A percentile compares a stretch with the other conserved stretches of the same genome.
Conservation (phyloP, 2,329 filamentous ascomycete genomes). For the Trichophyton simii region DNA sequence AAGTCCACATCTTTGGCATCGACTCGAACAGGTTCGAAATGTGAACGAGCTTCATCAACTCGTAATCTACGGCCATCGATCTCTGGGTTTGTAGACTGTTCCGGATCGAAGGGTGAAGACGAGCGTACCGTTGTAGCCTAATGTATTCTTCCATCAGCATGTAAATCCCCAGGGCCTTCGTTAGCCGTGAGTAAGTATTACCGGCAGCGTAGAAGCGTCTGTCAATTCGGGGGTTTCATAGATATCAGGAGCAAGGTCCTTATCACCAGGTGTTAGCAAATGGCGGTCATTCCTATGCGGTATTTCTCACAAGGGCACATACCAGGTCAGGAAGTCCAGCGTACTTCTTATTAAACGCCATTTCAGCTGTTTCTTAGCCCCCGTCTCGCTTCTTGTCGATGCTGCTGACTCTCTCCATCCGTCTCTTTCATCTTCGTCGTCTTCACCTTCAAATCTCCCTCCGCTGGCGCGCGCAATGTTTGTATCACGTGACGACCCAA, state of each 20-base stretch:
- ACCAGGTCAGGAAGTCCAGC: slow-evolving; percentile 69
- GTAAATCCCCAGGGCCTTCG: not conserved
- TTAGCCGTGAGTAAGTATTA: slow-evolving; percentile 28
- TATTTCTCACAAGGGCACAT: slow-evolving; percentile 15
- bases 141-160: slow-evolving; percentile 14
- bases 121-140: slow-evolving; percentile 45
- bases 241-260: slow-evolving; percentile 88
- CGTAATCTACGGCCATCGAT: slow-evolving; percentile 68
- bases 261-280: slow-evolving; percentile 8
- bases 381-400: slow-evolving; percentile 10
- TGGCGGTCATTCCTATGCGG: not conserved
- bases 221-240: slow-evolving; percentile 93
- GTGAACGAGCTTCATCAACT: slow-evolving; percentile 63
- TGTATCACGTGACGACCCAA: not conserved
- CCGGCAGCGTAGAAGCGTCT: slow-evolving; percentile 72
- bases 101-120: slow-evolving; percentile 45
- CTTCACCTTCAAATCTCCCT: not conserved
- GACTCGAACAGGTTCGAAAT: slow-evolving; percentile 63
- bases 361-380: slow-evolving; percentile 23
- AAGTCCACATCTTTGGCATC: slow-evolving; percentile 74
- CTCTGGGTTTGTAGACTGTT: slow-evolving; percentile 38
- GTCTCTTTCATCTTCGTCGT: not conserved
- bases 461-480: not conserved
- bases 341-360: slow-evolving; percentile 72
- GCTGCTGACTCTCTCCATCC: not conserved